Percentiles rank a stretch among this genome's conserved stretches.
Evolutionary conservation across 139 green algal genomes (phyloP).

Genomic region (Yamagishiella unicocca): DNA sequence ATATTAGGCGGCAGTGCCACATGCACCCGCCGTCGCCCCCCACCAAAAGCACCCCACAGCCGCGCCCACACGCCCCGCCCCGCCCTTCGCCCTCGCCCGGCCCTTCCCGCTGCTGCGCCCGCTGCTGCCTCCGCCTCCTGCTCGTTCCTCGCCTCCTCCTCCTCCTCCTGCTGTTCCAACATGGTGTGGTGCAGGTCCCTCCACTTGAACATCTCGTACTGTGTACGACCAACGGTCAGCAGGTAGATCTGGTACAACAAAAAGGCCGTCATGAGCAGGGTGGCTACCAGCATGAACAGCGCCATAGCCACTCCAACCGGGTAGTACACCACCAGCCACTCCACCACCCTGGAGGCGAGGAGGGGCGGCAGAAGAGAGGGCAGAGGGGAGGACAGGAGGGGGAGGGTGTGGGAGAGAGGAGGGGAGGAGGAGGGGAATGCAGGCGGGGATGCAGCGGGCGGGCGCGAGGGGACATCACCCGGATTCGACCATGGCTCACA

Average conservation of each 20-base stretch:
- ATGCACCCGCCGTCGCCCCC: background rate
- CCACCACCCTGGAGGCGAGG: constrained; percentile 47
- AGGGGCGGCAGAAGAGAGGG: background rate
- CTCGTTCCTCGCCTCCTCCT: background rate
- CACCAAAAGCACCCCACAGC: background rate
- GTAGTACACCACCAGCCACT: constrained; percentile 59
- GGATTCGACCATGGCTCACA: too few relatives aligned
- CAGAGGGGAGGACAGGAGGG: background rate
- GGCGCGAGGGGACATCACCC: background rate
- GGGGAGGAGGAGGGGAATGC: background rate
- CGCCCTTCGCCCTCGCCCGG: background rate
- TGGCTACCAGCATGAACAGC: constrained; percentile 52
- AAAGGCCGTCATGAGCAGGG: constrained; percentile 60
- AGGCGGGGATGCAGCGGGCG: background rate
- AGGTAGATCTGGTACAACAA: constrained; percentile 67
- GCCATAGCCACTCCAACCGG: constrained; percentile 54
- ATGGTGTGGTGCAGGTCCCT: constrained; percentile 33
- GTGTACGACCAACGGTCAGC: constrained; percentile 55
- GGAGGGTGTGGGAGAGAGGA: background rate
- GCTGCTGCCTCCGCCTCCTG: background rate
- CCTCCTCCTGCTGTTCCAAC: constrained; percentile 16
- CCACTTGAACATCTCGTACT: constrained; percentile 64
- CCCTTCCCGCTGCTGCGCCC: background rate
- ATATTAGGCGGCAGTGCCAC: constrained; percentile 26
- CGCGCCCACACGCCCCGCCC: background rate